Evolutionary conservation across 73 alveolate genomes (phyloP).

Genomic region (Loxodes magnus): DNA sequence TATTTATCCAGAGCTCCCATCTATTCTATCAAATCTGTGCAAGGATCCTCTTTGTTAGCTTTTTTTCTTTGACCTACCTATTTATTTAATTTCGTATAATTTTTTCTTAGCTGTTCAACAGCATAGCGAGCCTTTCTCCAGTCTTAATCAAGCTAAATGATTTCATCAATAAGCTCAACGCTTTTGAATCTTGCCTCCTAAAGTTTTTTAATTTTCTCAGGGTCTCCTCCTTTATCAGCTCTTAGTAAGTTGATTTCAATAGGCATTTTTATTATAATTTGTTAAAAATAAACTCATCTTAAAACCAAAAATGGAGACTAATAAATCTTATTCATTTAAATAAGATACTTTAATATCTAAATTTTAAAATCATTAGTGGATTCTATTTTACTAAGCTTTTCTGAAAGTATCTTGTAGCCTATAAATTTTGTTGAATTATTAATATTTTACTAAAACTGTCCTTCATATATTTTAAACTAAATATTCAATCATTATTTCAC

Average conservation of each 20-base stretch:
- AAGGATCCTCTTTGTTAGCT: slow-evolving; percentile 28
- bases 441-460: too few species aligned
- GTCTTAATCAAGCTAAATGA: slow-evolving; percentile 52
- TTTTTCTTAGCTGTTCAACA: slow-evolving; percentile 49
- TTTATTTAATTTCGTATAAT: slow-evolving; percentile 37
- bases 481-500: too few species aligned
- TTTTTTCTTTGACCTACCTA: slow-evolving; percentile 57
- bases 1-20: slow-evolving; percentile 16
- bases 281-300: too few species aligned
- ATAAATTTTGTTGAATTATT: too few species aligned
- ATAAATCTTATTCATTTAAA: too few species aligned
- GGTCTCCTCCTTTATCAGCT: slow-evolving; percentile 71
- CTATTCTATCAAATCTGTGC: slow-evolving; percentile 20
- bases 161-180: slow-evolving; percentile 41
- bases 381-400: too few species aligned
- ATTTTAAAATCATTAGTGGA: too few species aligned
- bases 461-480: too few species aligned
- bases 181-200: slow-evolving; percentile 51
- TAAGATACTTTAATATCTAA: too few species aligned
- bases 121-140: slow-evolving; percentile 68
- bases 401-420: too few species aligned
- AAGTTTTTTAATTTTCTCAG: slow-evolving; percentile 47
- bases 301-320: too few species aligned
- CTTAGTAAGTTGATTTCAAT: slow-evolving; percentile 60
- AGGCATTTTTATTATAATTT: slow-evolving; percentile 37